Percentiles rank a stretch among this genome's conserved stretches.
phyloP scores from a whole-genome alignment of 768 basidiomycete species.

The Kwoniella bestiolae region DNA sequence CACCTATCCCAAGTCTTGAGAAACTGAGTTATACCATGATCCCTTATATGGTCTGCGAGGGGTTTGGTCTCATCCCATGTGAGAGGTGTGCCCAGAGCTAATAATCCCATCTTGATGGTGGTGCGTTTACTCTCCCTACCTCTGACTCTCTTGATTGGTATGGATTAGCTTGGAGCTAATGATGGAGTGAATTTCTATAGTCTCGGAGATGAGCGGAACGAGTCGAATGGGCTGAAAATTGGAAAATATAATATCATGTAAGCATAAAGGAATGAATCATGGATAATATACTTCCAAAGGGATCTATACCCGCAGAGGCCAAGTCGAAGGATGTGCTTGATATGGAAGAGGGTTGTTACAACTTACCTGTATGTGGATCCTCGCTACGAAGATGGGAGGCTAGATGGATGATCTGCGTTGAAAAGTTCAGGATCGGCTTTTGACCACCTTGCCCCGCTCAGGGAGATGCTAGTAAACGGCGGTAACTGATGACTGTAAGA shows the following conservation, averaged over 20 bases:
- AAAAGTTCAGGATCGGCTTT: background rate
- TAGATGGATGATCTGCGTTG: background rate
- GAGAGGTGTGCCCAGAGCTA: slow-evolving; percentile 90
- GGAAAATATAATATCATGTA: background rate
- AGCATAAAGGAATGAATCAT: background rate
- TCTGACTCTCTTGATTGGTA: no score
- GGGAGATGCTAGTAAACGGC: no score
- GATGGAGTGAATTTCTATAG: background rate
- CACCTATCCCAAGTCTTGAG: slow-evolving; percentile 88
- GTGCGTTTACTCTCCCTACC: no score
- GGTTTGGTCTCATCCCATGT: slow-evolving; percentile 87
- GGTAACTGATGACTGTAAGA: no score
- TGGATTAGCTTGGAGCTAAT: background rate
- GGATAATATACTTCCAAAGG: background rate
- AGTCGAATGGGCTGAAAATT: background rate
- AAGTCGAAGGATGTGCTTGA: background rate
- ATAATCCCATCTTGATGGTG: slow-evolving; percentile 77
- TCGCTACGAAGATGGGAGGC: background rate
- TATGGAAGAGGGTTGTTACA: no score
- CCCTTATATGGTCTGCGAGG: slow-evolving; percentile 83
- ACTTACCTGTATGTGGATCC: background rate
- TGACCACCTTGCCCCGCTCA: background rate
- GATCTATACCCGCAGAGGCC: background rate
- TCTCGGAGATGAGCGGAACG: background rate
- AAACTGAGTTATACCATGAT: slow-evolving; percentile 94